Evolutionary conservation across 352 stramenopile genomes (phyloP).

Genomic region (Globisporangium nagaii): DNA sequence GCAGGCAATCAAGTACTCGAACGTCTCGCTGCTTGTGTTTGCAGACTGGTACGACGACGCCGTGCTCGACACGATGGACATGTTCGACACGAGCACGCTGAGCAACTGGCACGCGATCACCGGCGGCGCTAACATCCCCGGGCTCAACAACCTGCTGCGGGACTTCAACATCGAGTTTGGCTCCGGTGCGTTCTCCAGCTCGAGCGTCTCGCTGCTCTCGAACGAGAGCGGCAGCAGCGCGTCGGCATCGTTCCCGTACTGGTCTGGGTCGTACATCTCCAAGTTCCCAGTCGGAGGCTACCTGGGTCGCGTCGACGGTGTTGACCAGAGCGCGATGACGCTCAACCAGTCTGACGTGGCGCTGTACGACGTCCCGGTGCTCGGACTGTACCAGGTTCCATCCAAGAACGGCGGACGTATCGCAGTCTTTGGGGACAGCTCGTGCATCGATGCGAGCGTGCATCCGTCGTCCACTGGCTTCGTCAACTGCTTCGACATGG

Average conservation of each 20-base stretch:
- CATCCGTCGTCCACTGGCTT: slow-evolving; percentile 31
- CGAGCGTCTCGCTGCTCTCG: slow-evolving; percentile 38
- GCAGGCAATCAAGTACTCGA: slow-evolving; percentile 55
- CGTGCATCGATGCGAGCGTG: slow-evolving; percentile 62
- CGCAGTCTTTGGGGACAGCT: slow-evolving; percentile 69
- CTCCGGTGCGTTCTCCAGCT: slow-evolving; percentile 45
- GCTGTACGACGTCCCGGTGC: slow-evolving; percentile 35
- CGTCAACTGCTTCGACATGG: slow-evolving; percentile 56
- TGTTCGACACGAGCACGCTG: slow-evolving; percentile 83
- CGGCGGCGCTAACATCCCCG: slow-evolving; percentile 70
- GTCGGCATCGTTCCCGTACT: slow-evolving; percentile 44
- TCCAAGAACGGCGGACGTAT: slow-evolving; percentile 58
- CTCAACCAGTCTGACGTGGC: slow-evolving; percentile 42
- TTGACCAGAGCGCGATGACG: slow-evolving; percentile 43
- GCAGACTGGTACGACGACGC: slow-evolving; percentile 76
- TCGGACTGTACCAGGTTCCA: slow-evolving; percentile 66
- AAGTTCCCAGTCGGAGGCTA: slow-evolving; percentile 66
- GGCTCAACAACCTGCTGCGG: slow-evolving; percentile 55
- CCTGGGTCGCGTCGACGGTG: slow-evolving; percentile 44
- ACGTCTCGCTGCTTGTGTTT: slow-evolving; percentile 70
- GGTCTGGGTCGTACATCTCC: slow-evolving; percentile 55
- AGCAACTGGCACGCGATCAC: slow-evolving; percentile 78
- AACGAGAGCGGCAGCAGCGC: slow-evolving; percentile 12
- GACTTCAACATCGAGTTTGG: slow-evolving; percentile 71
- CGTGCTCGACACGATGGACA: slow-evolving; percentile 49